Base-by-base conservation (phyloP, 1,284 basidiomycete species). In the Cystobasidium slooffiae region DNA sequence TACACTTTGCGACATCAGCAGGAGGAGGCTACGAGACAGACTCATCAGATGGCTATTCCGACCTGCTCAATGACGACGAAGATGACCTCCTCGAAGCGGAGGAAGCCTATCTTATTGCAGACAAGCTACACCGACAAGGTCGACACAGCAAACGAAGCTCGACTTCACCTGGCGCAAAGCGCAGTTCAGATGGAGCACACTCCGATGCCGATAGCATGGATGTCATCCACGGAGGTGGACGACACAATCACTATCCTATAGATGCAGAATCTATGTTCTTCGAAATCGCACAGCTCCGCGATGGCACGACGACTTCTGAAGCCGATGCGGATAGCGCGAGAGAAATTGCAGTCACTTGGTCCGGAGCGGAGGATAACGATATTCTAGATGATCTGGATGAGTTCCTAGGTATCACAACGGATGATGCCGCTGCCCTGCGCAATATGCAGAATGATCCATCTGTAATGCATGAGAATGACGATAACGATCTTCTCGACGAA, bases 91-190 rank as follows among this genome's bases (percentile, higher is more conserved):
- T 62, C 16, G 77, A 75, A 59, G 69, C 51, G 9, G 24, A 73
- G 76, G 78, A 79, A 74, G 53, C 67, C 22, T 62, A 73, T 9
- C 55, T 79, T 12, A 75, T 78, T 37, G 69, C 52, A 6, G 78
- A 79, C 46, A 56, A 66, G 70, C 46, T 73, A 7, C 31, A 72
- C 31, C 59, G 58, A 67, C 51, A 56, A 39, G n/a, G 52, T 6
- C n/a, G 59, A 53, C 68, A 51, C 41, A 70, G 58, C 37, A 31
- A 58, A 68, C 16, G 53, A 20, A 53, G 53, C 6, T 47, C 53
- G 7, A 47, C 43, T 24, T 59, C 68, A n/a, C 64, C 64, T 49
- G 64, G 64, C 53, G 51, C 64, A 51, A 66, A 66, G 20, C 20
- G 64, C n/a, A 55, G 6, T 37, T 72, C 69, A 20, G 72, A 74